Conservation (phyloP, 371 early-diverging fungal genomes). For the Mortierella sp. region DNA sequence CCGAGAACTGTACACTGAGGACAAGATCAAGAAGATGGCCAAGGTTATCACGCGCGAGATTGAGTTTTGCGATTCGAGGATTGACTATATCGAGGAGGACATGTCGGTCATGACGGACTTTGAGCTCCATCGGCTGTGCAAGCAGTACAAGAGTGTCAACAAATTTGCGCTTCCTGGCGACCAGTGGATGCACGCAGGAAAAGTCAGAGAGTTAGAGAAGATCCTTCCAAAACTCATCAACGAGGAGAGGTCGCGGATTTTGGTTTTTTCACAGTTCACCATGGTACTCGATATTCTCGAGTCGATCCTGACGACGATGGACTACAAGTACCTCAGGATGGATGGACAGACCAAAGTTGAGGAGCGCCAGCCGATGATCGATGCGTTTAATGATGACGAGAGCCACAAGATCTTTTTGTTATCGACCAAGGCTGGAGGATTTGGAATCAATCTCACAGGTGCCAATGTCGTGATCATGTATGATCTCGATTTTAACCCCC, state of each 20-base stretch:
- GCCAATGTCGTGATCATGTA: slow-evolving; percentile 92
- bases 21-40: slow-evolving; percentile 72
- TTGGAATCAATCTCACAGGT: slow-evolving; percentile 92
- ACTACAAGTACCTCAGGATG: slow-evolving; percentile 63
- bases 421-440: slow-evolving; percentile 93
- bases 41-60: slow-evolving; percentile 69
- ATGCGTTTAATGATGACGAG: slow-evolving; percentile 75
- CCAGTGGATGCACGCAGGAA: slow-evolving; percentile 84
- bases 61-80: slow-evolving; percentile 77
- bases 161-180: slow-evolving; percentile 66
- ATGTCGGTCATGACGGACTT: slow-evolving; percentile 89
- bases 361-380: slow-evolving; percentile 82
- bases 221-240: slow-evolving; percentile 68
- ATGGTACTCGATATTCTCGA: slow-evolving; percentile 75
- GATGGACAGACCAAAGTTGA: slow-evolving; percentile 76
- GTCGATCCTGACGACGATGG: slow-evolving; percentile 61
- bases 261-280: slow-evolving; percentile 89
- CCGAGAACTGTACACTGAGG: slow-evolving; percentile 71
- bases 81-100: slow-evolving; percentile 85
- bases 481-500: slow-evolving; percentile 96
- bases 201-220: slow-evolving; percentile 69
- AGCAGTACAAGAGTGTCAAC: slow-evolving; percentile 66
- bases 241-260: slow-evolving; percentile 71
- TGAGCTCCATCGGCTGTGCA: slow-evolving; percentile 80
- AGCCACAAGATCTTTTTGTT: slow-evolving; percentile 81